A percentile compares a stretch with the other conserved stretches of the same genome.
phyloP scores from a whole-genome alignment of 768 basidiomycete species.

The Mycena filopes region DNA sequence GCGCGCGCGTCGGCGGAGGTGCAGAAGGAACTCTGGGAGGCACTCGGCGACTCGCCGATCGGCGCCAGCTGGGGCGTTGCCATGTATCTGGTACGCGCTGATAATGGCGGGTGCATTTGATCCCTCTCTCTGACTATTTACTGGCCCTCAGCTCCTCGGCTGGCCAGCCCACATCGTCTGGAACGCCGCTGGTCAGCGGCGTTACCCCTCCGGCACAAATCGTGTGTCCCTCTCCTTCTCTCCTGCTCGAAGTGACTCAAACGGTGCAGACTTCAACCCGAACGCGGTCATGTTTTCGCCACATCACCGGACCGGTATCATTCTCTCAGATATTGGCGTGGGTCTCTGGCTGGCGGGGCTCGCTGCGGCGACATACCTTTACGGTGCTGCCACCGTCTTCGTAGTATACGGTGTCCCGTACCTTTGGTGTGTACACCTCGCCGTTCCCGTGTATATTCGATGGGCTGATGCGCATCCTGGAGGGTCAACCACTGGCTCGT shows the following conservation, averaged over 20 bases:
- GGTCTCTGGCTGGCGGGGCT: conserved; percentile 74
- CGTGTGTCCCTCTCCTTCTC: conserved; percentile 56
- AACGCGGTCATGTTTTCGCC: conserved; percentile 84
- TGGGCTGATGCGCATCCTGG: background rate
- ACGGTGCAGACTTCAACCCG: conserved; percentile 76
- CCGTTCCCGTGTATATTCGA: background rate
- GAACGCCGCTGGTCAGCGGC: conserved; percentile 74
- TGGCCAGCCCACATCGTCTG: conserved; percentile 73
- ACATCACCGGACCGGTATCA: conserved; percentile 78
- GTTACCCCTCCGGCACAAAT: conserved; percentile 69
- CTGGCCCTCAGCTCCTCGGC: conserved; percentile 56
- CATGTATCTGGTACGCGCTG: conserved; percentile 65
- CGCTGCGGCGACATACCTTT: conserved; percentile 60
- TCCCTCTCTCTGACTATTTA: background rate
- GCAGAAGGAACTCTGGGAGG: conserved; percentile 81
- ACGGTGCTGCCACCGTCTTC: conserved; percentile 79
- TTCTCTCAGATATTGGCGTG: conserved; percentile 88
- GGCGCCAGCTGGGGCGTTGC: conserved; percentile 63
- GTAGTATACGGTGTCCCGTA: conserved; percentile 89
- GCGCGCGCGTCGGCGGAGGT: conserved; percentile 73
- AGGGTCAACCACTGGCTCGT: conserved; percentile 68
- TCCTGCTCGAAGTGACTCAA: background rate
- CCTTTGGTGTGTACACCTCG: conserved; percentile 64
- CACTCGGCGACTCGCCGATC: conserved; percentile 92
- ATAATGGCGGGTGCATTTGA: background rate